Percentiles rank a stretch among this genome's conserved stretches.
Evolutionary conservation across 139 green algal genomes (phyloP).

Genomic region (Closterium sp.): DNA sequence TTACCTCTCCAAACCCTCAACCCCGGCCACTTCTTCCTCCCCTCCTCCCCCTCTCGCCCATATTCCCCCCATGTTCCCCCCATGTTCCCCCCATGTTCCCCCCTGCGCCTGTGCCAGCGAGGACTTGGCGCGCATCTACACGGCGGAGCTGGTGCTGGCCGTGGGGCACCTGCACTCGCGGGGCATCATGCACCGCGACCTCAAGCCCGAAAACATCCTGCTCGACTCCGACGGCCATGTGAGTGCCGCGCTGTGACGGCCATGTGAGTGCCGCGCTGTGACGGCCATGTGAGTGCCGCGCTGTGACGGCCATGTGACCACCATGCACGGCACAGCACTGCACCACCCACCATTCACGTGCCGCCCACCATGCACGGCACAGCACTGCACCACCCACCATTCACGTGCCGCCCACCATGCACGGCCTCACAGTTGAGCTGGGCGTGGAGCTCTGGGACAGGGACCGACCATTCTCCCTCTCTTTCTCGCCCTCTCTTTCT

Average conservation of each 20-base stretch:
- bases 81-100: slow-evolving; percentile 75
- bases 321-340: not conserved
- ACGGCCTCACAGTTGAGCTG: too few species aligned
- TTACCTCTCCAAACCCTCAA: too few species aligned
- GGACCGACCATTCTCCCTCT: too few species aligned
- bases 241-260: not conserved
- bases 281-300: not conserved
- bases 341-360: not conserved
- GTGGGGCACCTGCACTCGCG: slow-evolving; percentile 86
- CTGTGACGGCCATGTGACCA: not conserved
- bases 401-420: not conserved
- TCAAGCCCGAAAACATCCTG: slow-evolving; percentile 93
- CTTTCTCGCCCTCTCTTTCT: too few species aligned
- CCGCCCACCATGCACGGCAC: not conserved
- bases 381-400: too few species aligned
- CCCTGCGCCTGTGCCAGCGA: slow-evolving; percentile 56
- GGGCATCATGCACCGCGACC: slow-evolving; percentile 70
- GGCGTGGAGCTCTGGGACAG: too few species aligned
- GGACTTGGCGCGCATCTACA: slow-evolving; percentile 84
- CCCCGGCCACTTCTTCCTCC: too few species aligned
- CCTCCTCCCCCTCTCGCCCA: not conserved
- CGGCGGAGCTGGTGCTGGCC: slow-evolving; percentile 89
- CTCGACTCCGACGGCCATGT: slow-evolving; percentile 88
- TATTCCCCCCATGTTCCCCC: not conserved
- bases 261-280: not conserved